Evolutionary conservation across 305 asterid species (phyloP).

Genomic region (Fraxinus albicans): DNA sequence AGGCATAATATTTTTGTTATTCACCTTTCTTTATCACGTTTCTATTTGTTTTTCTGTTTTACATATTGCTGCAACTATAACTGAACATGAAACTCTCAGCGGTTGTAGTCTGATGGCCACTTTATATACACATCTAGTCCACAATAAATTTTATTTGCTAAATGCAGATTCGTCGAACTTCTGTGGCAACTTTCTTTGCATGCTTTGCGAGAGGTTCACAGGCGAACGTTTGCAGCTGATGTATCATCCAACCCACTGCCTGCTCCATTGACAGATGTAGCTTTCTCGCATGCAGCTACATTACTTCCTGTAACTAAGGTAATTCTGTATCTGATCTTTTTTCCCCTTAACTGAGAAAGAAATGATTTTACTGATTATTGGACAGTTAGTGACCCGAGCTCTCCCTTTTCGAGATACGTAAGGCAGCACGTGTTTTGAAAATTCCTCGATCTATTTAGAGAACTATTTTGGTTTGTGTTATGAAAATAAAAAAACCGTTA

Average conservation of each 20-base stretch:
- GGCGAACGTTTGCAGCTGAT: slow-evolving; percentile 87
- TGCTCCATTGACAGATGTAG: slow-evolving; percentile 95
- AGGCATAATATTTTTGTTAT: neutral
- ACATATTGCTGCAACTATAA: neutral
- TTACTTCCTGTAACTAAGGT: slow-evolving; percentile 97
- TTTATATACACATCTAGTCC: slow-evolving; percentile 5
- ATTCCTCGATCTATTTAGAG: slow-evolving; percentile 5
- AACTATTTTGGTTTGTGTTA: slow-evolving; percentile 1
- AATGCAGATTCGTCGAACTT: slow-evolving; percentile 89
- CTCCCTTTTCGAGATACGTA: neutral
- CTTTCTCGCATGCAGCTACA: slow-evolving; percentile 98
- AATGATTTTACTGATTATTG: slow-evolving; percentile 10
- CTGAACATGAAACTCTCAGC: neutral
- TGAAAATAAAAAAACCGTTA: neutral
- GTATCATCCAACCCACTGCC: slow-evolving; percentile 90
- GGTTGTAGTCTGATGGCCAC: neutral
- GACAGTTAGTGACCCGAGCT: slow-evolving; percentile 12
- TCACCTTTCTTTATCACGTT: slow-evolving; percentile 1
- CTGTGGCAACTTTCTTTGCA: slow-evolving; percentile 98
- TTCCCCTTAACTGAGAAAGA: neutral
- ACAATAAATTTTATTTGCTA: slow-evolving; percentile 17
- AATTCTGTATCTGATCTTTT: slow-evolving; percentile 22
- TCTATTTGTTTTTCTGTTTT: neutral
- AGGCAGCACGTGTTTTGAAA: neutral
- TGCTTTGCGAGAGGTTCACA: slow-evolving; percentile 97